phyloP scores from a whole-genome alignment of 129 eudicot species.

The sunflower (Helianthus annuus) region HanXRQr2.0-SUNRISE NC_035443.2:6683469-6683968 shows the following conservation, averaged over 20 bases:
- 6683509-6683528: too few species aligned
- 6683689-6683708: neutral
- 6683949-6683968: neutral
- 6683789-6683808: slow-evolving; percentile 14
- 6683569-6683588: neutral
- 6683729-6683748: neutral
- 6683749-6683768: neutral
- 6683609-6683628: neutral
- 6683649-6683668: neutral
- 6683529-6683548: neutral
- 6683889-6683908: slow-evolving; percentile 5
- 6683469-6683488: neutral
- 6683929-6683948: slow-evolving; percentile 1
- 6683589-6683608: neutral
- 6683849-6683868: slow-evolving; percentile 8
- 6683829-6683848: neutral
- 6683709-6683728: neutral
- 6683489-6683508: too few species aligned
- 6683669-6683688: neutral
- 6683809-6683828: slow-evolving; percentile 9
- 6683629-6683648: neutral
- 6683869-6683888: slow-evolving; percentile 14
- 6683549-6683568: neutral
- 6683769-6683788: slow-evolving; percentile 9
- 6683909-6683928: neutral